These are phyloP conservation scores for Flaveria brownii DNA, from an alignment of 129 eudicot species.

Conservation along the genomic window DNA sequence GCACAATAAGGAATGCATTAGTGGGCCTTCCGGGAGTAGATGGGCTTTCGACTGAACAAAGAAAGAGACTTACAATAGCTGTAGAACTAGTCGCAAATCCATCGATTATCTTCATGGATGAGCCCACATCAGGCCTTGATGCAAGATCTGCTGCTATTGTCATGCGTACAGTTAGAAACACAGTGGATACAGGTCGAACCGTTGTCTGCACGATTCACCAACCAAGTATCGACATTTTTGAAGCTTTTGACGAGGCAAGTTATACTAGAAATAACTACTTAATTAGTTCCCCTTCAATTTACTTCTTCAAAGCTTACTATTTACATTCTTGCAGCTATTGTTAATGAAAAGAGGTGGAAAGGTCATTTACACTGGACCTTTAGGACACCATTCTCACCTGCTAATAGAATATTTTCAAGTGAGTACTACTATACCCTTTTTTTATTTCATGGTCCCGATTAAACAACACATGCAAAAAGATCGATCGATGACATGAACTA, in stretches of 20 bases:
- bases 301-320: not conserved
- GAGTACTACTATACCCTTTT: conserved; percentile 1
- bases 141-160: conserved; percentile 92
- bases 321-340: conserved; percentile 43
- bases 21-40: conserved; percentile 81
- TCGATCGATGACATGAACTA: too few relatives aligned
- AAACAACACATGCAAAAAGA: too few relatives aligned
- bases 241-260: conserved; percentile 85
- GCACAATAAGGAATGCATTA: conserved; percentile 52
- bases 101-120: conserved; percentile 86
- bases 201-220: conserved; percentile 93
- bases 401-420: conserved; percentile 71
- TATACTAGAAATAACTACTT: too few relatives aligned
- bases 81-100: conserved; percentile 87
- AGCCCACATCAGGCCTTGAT: conserved; percentile 85
- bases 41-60: conserved; percentile 78
- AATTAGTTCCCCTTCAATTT: not conserved
- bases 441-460: too few relatives aligned
- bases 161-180: conserved; percentile 81
- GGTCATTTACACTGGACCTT: conserved; percentile 72
- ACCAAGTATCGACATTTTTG: conserved; percentile 85
- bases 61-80: conserved; percentile 79
- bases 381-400: conserved; percentile 58
- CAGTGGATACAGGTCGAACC: conserved; percentile 78
- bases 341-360: conserved; percentile 89